These are phyloP conservation scores for Debaryomycetaceae sp. DNA, from an alignment of 1,139 yeast genomes.

Conservation along the genomic window DNA sequence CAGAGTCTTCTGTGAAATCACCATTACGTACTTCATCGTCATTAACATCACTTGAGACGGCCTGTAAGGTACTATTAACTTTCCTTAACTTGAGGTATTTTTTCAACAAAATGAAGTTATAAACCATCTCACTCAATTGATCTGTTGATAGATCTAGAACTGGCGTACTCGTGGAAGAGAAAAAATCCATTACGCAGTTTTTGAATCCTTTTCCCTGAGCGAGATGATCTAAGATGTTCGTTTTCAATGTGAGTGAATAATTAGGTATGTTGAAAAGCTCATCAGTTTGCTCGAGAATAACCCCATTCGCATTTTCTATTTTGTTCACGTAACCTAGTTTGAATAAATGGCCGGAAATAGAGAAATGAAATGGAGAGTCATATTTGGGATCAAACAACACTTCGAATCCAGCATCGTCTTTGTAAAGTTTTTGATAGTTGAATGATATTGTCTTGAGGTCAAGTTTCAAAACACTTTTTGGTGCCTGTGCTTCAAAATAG, in stretches of 20 bases:
- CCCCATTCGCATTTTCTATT: conserved; percentile 9
- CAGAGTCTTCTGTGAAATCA: conserved; percentile 1
- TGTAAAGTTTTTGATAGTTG: conserved; percentile 28
- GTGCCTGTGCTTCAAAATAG: conserved; percentile 21
- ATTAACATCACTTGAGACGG: conserved; percentile 2
- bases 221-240: conserved; percentile 46
- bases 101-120: conserved; percentile 28
- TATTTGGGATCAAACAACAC: conserved; percentile 42
- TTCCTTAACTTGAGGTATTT: conserved; percentile 29
- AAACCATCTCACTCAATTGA: conserved; percentile 40
- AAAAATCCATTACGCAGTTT: conserved; percentile 34
- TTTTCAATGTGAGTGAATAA: conserved; percentile 49
- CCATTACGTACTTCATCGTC: conserved; percentile 3
- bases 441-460: conserved; percentile 29
- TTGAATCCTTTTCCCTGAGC: conserved; percentile 34
- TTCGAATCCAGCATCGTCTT: conserved; percentile 57
- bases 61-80: conserved; percentile 7
- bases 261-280: conserved; percentile 55
- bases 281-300: conserved; percentile 15
- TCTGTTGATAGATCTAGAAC: conserved; percentile 47
- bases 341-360: conserved; percentile 42
- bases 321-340: conserved; percentile 15
- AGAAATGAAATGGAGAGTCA: conserved; percentile 54
- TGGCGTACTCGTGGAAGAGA: conserved; percentile 46
- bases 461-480: conserved; percentile 25